A percentile compares a stretch with the other conserved stretches of the same genome.
Conservation (phyloP, 495 filamentous ascomycete species). For the Umbilicaria muhlenbergii region DNA sequence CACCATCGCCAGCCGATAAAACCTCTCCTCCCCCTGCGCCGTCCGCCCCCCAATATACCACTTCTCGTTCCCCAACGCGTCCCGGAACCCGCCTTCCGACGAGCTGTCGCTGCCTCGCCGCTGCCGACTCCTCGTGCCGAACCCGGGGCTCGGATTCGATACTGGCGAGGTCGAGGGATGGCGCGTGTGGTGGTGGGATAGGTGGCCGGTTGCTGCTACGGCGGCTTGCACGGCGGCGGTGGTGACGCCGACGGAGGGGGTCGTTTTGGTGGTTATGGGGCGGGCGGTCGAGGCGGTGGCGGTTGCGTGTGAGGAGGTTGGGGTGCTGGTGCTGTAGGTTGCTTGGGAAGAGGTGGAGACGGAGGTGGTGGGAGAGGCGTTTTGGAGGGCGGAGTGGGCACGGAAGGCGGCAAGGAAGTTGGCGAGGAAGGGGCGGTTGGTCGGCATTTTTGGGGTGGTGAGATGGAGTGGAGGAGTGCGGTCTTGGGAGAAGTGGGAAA, state of each 20-base stretch:
- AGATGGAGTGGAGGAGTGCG: background rate
- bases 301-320: slow-evolving; percentile 1
- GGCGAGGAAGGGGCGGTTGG: slow-evolving; percentile 70
- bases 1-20: slow-evolving; percentile 58
- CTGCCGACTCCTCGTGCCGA: slow-evolving; percentile 16
- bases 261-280: slow-evolving; percentile 22
- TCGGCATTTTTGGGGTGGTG: slow-evolving; percentile 34
- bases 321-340: slow-evolving; percentile 11
- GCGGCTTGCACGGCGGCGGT: slow-evolving; percentile 28
- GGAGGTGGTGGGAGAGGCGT: slow-evolving; percentile 9
- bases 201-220: slow-evolving; percentile 24
- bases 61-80: slow-evolving; percentile 59
- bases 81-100: slow-evolving; percentile 55
- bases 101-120: slow-evolving; percentile 67
- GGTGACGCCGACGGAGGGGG: slow-evolving; percentile 11
- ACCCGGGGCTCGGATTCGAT: slow-evolving; percentile 17
- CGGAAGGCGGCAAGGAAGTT: slow-evolving; percentile 81
- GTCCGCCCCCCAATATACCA: slow-evolving; percentile 85
- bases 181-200: slow-evolving; percentile 27
- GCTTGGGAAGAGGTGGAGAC: slow-evolving; percentile 9
- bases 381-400: slow-evolving; percentile 29
- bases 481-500: background rate
- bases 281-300: slow-evolving; percentile 16
- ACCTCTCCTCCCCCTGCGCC: slow-evolving; percentile 72
- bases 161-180: slow-evolving; percentile 23